A percentile compares a stretch with the other conserved stretches of the same genome.
Evolutionary conservation across 2,329 filamentous ascomycete species (phyloP).

Genomic region (Aureobasidium sp.): DNA sequence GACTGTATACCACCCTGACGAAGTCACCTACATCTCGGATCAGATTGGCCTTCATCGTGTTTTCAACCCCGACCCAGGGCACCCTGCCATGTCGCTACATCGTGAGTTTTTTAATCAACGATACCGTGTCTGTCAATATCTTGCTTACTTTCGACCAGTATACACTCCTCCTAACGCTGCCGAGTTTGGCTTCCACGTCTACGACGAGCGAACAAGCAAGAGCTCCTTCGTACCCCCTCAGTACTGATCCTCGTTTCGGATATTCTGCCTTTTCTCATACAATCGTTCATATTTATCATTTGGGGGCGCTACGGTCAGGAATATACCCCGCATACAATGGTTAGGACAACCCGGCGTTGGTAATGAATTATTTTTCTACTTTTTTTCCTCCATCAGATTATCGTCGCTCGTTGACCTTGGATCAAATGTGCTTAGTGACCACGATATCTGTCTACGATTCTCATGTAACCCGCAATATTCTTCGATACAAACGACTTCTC

Average conservation of each 20-base stretch:
- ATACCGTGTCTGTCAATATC: background rate
- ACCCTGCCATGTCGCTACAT: conserved; percentile 80
- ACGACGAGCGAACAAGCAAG: conserved; percentile 68
- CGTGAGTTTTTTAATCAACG: conserved; percentile 36
- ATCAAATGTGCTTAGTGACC: background rate
- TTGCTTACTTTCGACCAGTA: conserved; percentile 36
- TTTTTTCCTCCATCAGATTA: background rate
- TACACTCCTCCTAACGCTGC: conserved; percentile 89
- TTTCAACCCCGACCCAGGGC: conserved; percentile 61
- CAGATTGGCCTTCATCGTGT: conserved; percentile 79
- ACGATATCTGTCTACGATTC: background rate
- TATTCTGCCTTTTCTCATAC: background rate
- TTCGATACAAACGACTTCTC: background rate
- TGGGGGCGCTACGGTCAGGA: background rate
- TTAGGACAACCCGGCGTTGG: background rate
- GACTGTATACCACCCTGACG: conserved; percentile 60
- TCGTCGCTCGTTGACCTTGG: background rate
- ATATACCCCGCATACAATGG: background rate
- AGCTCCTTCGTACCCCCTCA: conserved; percentile 52
- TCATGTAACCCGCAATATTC: background rate
- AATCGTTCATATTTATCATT: background rate
- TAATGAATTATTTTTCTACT: background rate
- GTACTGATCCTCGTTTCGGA: background rate
- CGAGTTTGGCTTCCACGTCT: conserved; percentile 73
- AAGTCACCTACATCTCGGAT: conserved; percentile 88